Conservation (phyloP, 2,329 filamentous ascomycete genomes). For the Alternaria solani region DNA sequence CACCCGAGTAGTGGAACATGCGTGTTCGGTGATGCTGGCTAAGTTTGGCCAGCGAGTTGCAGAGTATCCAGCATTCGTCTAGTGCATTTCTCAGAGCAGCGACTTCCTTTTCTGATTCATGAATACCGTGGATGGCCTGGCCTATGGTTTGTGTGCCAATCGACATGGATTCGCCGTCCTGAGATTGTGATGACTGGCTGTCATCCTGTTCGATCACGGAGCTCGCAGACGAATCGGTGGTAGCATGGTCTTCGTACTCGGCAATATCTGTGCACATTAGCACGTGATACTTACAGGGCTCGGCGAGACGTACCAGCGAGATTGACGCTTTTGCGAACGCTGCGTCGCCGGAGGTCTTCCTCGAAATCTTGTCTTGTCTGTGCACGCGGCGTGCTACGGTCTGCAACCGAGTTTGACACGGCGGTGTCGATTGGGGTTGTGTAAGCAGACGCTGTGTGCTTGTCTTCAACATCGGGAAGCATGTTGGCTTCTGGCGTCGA, state of each 20-base stretch:
- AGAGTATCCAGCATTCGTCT: slow-evolving; percentile 91
- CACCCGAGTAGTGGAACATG: slow-evolving; percentile 76
- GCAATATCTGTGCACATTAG: slow-evolving; percentile 54
- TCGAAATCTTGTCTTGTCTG: slow-evolving; percentile 82
- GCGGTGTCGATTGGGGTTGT: slow-evolving; percentile 80
- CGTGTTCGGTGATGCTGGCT: slow-evolving; percentile 84
- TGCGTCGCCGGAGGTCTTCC: slow-evolving; percentile 60
- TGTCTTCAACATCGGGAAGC: slow-evolving; percentile 47
- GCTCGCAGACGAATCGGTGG: slow-evolving; percentile 39
- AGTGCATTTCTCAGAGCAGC: slow-evolving; percentile 76
- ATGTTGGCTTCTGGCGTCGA: slow-evolving; percentile 50
- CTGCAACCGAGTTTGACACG: slow-evolving; percentile 60
- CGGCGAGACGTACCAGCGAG: slow-evolving; percentile 70
- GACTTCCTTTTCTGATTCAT: slow-evolving; percentile 69
- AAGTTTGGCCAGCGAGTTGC: slow-evolving; percentile 85
- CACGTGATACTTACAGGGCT: not conserved
- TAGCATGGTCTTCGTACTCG: slow-evolving; percentile 52
- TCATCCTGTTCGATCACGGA: slow-evolving; percentile 47
- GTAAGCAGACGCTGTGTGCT: slow-evolving; percentile 54
- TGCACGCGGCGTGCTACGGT: slow-evolving; percentile 80
- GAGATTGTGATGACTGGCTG: slow-evolving; percentile 43
- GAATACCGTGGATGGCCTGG: slow-evolving; percentile 65
- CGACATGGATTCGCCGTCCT: slow-evolving; percentile 33
- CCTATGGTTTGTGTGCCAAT: slow-evolving; percentile 51
- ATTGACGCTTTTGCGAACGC: slow-evolving; percentile 71